Evolutionary conservation across 345 rosid species (phyloP), one percentile per base, ranked within the genome.

Genomic region (Citropsis articulata): DNA sequence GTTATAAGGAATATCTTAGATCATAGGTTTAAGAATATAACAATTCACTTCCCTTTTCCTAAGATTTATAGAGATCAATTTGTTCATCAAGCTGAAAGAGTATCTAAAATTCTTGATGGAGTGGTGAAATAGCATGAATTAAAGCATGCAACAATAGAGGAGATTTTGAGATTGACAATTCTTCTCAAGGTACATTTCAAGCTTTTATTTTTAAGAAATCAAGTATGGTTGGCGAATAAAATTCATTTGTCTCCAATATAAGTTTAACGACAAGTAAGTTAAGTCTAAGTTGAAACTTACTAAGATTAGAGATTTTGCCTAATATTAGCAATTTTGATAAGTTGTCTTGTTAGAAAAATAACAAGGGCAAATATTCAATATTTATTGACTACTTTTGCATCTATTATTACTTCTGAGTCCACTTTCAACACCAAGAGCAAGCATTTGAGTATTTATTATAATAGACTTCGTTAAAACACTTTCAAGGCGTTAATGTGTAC

Each of bases 331-430:
- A n/a, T 57, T n/a, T 57, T 57, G 27, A 57, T 57, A 57, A 18
- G 9, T 57, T 57, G 62, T 21, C 9, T 5, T 57, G 13, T 2
- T 60, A 7, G 30, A 60, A 24, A 7, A n/a, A n/a, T n/a, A 60
- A 60, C 0, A 25, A 60, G 9, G 3, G 16, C 0, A 60, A 60
- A 25, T 60, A 60, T 60, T 0, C 0, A 0, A 9, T 3, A 25
- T 60, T n/a, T 60, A 2, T 25, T 25, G 0, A 12, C 2, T 24
- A n/a, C n/a, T 60, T 27, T 0, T n/a, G 31, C 9, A 0, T 60
- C 1, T 10, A 25, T 4, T 24, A 9, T 60, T 60, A 5, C 19
- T 60, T 60, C 0, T 60, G 14, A 25, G 31, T 60, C 14, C 6
- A 4, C 31, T n/a, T 25, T 60, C 3, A 25, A 5, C 6, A 57